Evolutionary conservation across 179 eudicot species (phyloP), one percentile per base, ranked within the genome.

Genomic region (Nepenthes alata): DNA sequence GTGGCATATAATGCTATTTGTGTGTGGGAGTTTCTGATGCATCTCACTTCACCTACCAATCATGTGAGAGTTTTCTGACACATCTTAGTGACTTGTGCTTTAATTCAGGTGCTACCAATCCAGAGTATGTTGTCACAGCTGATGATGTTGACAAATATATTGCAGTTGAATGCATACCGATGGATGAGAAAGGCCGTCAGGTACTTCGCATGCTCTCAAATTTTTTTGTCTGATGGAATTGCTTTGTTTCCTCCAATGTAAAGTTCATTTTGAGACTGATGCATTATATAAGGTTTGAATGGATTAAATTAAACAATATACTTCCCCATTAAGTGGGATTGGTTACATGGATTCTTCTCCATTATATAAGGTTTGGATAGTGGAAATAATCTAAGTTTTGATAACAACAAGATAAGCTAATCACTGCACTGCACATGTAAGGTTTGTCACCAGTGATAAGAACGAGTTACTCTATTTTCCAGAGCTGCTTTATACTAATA

Each of bases 91-190:
- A 25, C 25, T 58, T 54, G 37, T 60, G 11, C 57, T 68, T 68
- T 51, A n/a, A 41, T 57, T 64, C 82, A 91, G 98, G 98, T 65
- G 98, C 98, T 62, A 86, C 91, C 48, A 84, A 89, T 74, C 96
- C 91, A 12, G 98, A 91, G 73, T 91, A 91, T 78, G 77, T 86
- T 45, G 87, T 91, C 61, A 83, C 98, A 61, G 95, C 93, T 64
- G 96, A 91, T 77, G 98, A 91, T 83, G 85, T 91, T 47, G 98
- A 80, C 80, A 89, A 89, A 78, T 79, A 77, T 70, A 80, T 91
- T 60, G 89, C 91, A 55, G 95, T 91, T 64, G 98, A 89, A 77
- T 91, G 98, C 78, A 86, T 86, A 70, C 98, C 98, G 37, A 91
- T 91, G 96, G 91, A 89, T 80, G 96, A 86, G 64, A 86, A 76